Conservation (phyloP, 176 grass and related monocot species). For the Aechmea fasciata region DNA sequence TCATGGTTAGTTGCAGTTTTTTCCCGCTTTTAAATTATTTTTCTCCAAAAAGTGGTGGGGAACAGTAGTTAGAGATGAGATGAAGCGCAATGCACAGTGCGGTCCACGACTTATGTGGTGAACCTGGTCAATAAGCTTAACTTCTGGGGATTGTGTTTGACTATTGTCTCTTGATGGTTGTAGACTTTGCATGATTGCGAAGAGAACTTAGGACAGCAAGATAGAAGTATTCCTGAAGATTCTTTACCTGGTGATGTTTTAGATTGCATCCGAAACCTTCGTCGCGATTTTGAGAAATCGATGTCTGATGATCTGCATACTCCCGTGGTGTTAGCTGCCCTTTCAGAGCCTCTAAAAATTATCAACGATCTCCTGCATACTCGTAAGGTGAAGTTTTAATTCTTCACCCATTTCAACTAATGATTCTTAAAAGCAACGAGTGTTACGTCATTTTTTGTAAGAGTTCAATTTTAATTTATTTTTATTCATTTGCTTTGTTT, state of each 20-base stretch:
- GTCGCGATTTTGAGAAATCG: constrained; percentile 53
- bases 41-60: no score
- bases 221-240: constrained; percentile 18
- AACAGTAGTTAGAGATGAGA: no score
- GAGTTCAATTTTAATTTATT: constrained; percentile 2
- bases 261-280: constrained; percentile 56
- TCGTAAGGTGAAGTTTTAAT: constrained; percentile 50
- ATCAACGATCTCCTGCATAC: constrained; percentile 85
- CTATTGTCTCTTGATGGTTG: constrained; percentile 9
- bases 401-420: background rate
- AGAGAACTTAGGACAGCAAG: constrained; percentile 36
- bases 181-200: constrained; percentile 72
- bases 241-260: constrained; percentile 43
- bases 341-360: constrained; percentile 75
- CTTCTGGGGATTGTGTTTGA: background rate
- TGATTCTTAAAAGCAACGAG: no score
- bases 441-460: no score
- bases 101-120: no score
- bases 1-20: background rate
- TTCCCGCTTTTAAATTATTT: no score
- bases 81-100: no score
- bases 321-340: constrained; percentile 51
- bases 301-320: constrained; percentile 93
- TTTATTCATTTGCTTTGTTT: constrained; percentile 14
- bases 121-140: no score